These are phyloP conservation scores for Astragalus membranaceus DNA, from an alignment of 306 rosid genomes.

Conservation along the genomic window DNA sequence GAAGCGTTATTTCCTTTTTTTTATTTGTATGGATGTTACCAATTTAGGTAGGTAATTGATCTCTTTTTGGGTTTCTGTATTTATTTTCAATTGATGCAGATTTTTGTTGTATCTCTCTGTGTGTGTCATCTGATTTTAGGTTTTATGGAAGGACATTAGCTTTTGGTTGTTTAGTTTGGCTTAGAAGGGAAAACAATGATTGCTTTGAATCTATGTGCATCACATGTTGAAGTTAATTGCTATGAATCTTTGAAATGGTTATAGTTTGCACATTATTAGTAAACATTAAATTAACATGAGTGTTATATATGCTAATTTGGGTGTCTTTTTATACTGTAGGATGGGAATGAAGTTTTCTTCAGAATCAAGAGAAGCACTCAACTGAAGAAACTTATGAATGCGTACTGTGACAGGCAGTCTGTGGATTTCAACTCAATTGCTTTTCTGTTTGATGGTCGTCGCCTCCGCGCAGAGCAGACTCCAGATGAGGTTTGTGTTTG, in stretches of 20 bases:
- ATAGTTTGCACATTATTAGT: no score
- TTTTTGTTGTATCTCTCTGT: neutral
- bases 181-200: neutral
- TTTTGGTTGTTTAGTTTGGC: neutral
- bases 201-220: neutral
- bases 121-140: neutral
- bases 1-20: neutral
- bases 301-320: neutral
- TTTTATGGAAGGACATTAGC: neutral
- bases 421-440: conserved; percentile 69
- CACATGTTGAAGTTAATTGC: no score
- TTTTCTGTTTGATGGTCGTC: conserved; percentile 71
- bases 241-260: neutral
- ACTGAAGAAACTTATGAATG: conserved; percentile 69
- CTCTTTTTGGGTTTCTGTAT: neutral
- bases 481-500: conserved; percentile 55
- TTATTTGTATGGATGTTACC: neutral
- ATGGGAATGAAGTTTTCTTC: conserved; percentile 79
- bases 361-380: conserved; percentile 75
- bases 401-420: conserved; percentile 69
- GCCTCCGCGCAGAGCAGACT: conserved; percentile 70
- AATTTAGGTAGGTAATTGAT: neutral
- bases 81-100: no score
- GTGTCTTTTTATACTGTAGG: conserved; percentile 30
- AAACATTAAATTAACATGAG: neutral